Base-by-base conservation (phyloP, 2,329 filamentous ascomycete species). In the Xylariaceae sp. region DNA sequence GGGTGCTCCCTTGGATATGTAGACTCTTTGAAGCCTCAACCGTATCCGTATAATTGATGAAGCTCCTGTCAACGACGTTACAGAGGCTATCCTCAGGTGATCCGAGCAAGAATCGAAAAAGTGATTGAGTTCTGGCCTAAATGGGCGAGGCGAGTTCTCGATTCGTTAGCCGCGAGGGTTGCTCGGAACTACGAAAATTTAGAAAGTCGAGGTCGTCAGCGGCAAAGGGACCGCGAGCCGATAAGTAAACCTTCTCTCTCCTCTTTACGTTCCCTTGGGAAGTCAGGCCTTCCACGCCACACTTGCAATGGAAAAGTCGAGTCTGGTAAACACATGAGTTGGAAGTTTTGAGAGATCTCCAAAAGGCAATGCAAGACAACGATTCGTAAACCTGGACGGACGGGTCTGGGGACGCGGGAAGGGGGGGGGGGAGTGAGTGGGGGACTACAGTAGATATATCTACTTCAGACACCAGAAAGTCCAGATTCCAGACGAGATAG, bases 391-490 rank as follows among this genome's bases (percentile, higher is more conserved):
- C n/a, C n/a, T n/a, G n/a, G n/a, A 42, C 44, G 45, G 39, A 47
- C 43, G 45, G 50, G 46, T 47, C 35, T 51, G 49, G 37, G 51
- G 51, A 54, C 46, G 49, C 49, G 48, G 51, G 47, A 50, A 17
- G 19, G 15, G 37, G n/a, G n/a, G n/a, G n/a, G n/a, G n/a, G n/a
- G n/a, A n/a, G n/a, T n/a, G n/a, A n/a, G 41, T 38, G 36, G 41
- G 35, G 31, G 19, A 19, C 13, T 13, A 17, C 19, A 30, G 26
- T 31, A 38, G 37, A 38, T 43, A 43, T 43, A 43, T 43, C n/a
- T n/a, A n/a, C n/a, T 38, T 35, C 31, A 3, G 22, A 26, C 22
- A 6, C 22, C 22, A n/a, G n/a, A n/a, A n/a, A n/a, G n/a, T n/a
- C n/a, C n/a, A n/a, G n/a, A 26, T 24, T 18, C 9, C 12, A 16